A percentile compares a stretch with the other conserved stretches of the same genome.
Conservation (phyloP, 495 filamentous ascomycete species). For the Parathielavia appendiculata region DNA sequence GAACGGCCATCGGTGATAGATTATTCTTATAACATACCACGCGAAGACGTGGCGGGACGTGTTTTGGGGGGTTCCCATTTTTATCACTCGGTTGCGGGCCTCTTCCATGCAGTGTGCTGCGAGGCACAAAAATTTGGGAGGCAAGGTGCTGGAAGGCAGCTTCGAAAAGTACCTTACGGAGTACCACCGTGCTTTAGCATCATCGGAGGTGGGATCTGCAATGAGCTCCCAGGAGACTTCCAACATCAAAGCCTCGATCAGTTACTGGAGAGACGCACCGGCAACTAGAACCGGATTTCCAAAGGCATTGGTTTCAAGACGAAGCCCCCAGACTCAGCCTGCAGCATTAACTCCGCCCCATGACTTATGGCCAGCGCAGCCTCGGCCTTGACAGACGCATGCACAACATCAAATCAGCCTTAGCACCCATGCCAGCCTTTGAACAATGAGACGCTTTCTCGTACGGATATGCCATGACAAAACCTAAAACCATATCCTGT, state of each 20-base stretch:
- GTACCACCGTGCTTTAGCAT: neutral
- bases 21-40: slow-evolving; percentile 7
- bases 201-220: neutral
- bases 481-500: too few species aligned
- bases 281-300: neutral
- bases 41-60: slow-evolving; percentile 23
- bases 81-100: slow-evolving; percentile 20
- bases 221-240: neutral
- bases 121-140: neutral
- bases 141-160: neutral
- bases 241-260: neutral
- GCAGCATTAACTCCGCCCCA: neutral
- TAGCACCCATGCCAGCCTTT: neutral
- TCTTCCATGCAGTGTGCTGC: neutral
- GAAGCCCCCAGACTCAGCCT: neutral
- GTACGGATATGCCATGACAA: too few species aligned
- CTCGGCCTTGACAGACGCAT: slow-evolving; percentile 4
- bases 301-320: neutral
- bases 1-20: slow-evolving; percentile 21
- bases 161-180: neutral
- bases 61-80: neutral
- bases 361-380: slow-evolving; percentile 1
- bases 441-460: neutral
- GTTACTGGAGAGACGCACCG: neutral
- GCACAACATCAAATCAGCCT: neutral